A percentile compares a stretch with the other conserved stretches of the same genome.
Evolutionary conservation across 2,329 filamentous ascomycete species (phyloP).

Genomic region (Penicillium sp.): DNA sequence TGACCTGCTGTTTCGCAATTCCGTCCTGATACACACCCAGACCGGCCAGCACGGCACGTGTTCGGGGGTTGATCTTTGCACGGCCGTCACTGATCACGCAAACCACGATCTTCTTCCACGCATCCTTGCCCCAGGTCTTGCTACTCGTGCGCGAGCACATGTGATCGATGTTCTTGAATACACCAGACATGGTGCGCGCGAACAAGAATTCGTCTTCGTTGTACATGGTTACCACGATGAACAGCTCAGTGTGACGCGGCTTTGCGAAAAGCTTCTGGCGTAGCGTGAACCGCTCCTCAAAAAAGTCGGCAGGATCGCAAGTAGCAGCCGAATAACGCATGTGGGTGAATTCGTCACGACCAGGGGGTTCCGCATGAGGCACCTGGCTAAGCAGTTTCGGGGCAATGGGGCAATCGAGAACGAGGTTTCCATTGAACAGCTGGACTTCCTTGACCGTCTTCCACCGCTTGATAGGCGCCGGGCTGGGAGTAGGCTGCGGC

Average conservation of each 20-base stretch:
- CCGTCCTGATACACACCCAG: slow-evolving; percentile 98
- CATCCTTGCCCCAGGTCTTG: slow-evolving; percentile 97
- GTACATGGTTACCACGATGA: slow-evolving; percentile 98
- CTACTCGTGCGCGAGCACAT: slow-evolving; percentile 93
- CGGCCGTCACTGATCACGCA: slow-evolving; percentile 96
- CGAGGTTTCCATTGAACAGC: slow-evolving; percentile 92
- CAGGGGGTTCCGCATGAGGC: slow-evolving; percentile 73
- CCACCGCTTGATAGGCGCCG: slow-evolving; percentile 76
- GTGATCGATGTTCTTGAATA: slow-evolving; percentile 98
- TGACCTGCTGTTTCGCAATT: slow-evolving; percentile 97
- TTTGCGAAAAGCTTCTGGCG: slow-evolving; percentile 92
- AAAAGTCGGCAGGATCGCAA: slow-evolving; percentile 88
- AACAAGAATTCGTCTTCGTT: slow-evolving; percentile 98
- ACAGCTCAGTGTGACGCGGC: slow-evolving; percentile 87
- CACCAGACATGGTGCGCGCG: slow-evolving; percentile 90
- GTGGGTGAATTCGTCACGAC: slow-evolving; percentile 77
- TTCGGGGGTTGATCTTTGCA: slow-evolving; percentile 93
- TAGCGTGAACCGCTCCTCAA: slow-evolving; percentile 84
- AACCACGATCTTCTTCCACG: slow-evolving; percentile 99
- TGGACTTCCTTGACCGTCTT: slow-evolving; percentile 99
- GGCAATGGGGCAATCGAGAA: slow-evolving; percentile 94
- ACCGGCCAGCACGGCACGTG: slow-evolving; percentile 82
- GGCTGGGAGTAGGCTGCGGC: slow-evolving; percentile 49
- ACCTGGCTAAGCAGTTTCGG: slow-evolving; percentile 84
- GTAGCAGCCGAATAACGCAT: slow-evolving; percentile 93